phyloP scores from a whole-genome alignment of 768 basidiomycete genomes.

The Nidula microcarpa region DNA sequence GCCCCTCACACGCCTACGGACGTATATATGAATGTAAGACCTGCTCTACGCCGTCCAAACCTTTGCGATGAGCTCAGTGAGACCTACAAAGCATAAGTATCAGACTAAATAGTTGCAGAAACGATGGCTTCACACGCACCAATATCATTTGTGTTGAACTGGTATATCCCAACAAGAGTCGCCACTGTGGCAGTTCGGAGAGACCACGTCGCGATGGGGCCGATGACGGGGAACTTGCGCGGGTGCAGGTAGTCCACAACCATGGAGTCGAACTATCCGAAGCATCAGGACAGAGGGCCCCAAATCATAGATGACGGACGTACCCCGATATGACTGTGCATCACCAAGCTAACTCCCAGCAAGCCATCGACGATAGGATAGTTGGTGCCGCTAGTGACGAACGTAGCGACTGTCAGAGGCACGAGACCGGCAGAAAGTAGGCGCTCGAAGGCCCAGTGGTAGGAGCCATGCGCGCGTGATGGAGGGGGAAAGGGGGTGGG shows the following conservation, averaged over 20 bases:
- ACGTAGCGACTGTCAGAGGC: constrained; percentile 84
- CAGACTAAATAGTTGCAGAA: background rate
- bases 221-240: constrained; percentile 89
- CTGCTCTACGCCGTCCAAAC: constrained; percentile 71
- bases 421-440: constrained; percentile 84
- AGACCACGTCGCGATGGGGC: constrained; percentile 67
- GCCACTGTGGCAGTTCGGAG: constrained; percentile 77
- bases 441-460: constrained; percentile 93
- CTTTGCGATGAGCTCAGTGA: constrained; percentile 81
- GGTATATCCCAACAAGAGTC: constrained; percentile 86
- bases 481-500: constrained; percentile 86
- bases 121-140: constrained; percentile 51
- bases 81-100: constrained; percentile 40
- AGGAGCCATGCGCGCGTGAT: constrained; percentile 79
- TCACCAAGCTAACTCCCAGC: constrained; percentile 80
- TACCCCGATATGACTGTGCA: constrained; percentile 96
- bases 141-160: constrained; percentile 98
- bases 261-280: constrained; percentile 63
- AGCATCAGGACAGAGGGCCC: constrained; percentile 6
- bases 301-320: constrained; percentile 20
- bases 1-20: no score
- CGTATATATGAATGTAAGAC: no score
- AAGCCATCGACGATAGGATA: constrained; percentile 90
- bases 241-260: constrained; percentile 89
- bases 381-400: constrained; percentile 68